These are phyloP conservation scores for Fusarium verrucosum DNA, from an alignment of 2,329 filamentous ascomycete genomes.

Conservation along the genomic window DNA sequence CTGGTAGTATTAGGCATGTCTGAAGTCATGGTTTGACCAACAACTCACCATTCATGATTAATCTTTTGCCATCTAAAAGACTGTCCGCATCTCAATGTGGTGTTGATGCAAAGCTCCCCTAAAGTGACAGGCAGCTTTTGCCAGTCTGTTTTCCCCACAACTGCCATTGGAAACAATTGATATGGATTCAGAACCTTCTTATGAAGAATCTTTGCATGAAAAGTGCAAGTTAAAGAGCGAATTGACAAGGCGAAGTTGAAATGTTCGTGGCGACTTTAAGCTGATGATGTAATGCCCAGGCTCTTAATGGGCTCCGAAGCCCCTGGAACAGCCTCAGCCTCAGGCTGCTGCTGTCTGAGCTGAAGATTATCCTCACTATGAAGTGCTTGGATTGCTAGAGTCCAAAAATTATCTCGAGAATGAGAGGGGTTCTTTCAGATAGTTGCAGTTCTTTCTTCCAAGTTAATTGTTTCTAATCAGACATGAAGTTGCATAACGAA, in stretches of 20 bases:
- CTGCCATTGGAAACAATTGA: constrained; percentile 45
- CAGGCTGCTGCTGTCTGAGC: not conserved
- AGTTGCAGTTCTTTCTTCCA: no score
- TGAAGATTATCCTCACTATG: not conserved
- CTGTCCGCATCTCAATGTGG: constrained; percentile 92
- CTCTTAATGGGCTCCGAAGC: constrained; percentile 1
- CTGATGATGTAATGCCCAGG: constrained; percentile 21
- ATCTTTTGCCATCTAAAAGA: constrained; percentile 95
- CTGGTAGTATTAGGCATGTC: constrained; percentile 50
- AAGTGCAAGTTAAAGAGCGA: not conserved
- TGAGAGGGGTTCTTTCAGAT: no score
- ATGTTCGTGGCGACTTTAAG: constrained; percentile 5
- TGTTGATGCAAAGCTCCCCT: constrained; percentile 91
- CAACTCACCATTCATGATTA: constrained; percentile 78
- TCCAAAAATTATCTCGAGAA: not conserved
- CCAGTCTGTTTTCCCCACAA: constrained; percentile 76
- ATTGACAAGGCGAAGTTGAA: constrained; percentile 12
- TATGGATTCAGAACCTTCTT: not conserved
- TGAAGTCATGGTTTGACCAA: not conserved
- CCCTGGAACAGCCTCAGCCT: constrained; percentile 1
- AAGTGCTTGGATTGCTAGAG: not conserved
- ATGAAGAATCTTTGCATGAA: not conserved
- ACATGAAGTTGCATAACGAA: no score
- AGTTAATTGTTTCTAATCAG: no score
- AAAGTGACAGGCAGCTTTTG: constrained; percentile 83